phyloP scores from a whole-genome alignment of 78 protist species.

The Speleostelium caveatum region DNA sequence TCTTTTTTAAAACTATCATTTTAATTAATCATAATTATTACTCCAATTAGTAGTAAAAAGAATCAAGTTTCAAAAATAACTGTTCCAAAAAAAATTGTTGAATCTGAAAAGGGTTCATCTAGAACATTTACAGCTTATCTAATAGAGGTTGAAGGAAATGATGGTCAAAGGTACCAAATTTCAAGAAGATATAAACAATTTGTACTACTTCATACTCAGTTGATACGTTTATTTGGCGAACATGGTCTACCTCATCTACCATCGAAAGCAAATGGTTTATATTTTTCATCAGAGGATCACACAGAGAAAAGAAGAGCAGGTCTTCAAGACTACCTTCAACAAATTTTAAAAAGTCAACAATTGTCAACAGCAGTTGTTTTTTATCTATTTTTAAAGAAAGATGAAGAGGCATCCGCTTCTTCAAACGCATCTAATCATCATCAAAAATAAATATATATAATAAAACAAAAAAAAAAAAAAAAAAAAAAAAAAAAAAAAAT shows the following conservation, averaged over 20 bases:
- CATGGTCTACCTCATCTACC: conserved; percentile 66
- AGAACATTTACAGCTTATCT: conserved; percentile 57
- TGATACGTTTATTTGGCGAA: conserved; percentile 47
- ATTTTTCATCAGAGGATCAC: conserved; percentile 67
- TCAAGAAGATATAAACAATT: conserved; percentile 74
- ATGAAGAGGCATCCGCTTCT: neutral
- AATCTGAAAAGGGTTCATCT: conserved; percentile 3
- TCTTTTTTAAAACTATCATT: neutral
- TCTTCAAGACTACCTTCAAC: conserved; percentile 59
- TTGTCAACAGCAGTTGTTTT: conserved; percentile 7
- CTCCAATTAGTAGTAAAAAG: neutral
- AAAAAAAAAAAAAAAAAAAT: too few species aligned
- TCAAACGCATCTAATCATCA: neutral
- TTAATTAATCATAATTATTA: neutral
- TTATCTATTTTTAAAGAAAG: conserved; percentile 45
- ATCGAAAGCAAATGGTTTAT: conserved; percentile 55
- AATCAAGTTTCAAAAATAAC: neutral
- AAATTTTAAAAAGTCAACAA: neutral
- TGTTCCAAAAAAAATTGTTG: conserved; percentile 42
- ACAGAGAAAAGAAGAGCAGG: conserved; percentile 45
- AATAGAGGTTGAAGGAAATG: conserved; percentile 39
- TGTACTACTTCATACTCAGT: conserved; percentile 45
- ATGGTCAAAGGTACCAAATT: conserved; percentile 18
- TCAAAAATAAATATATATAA: too few species aligned
- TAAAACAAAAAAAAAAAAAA: too few species aligned